phyloP scores from a whole-genome alignment of 768 basidiomycete genomes.

The Boletus reticulatus region DNA sequence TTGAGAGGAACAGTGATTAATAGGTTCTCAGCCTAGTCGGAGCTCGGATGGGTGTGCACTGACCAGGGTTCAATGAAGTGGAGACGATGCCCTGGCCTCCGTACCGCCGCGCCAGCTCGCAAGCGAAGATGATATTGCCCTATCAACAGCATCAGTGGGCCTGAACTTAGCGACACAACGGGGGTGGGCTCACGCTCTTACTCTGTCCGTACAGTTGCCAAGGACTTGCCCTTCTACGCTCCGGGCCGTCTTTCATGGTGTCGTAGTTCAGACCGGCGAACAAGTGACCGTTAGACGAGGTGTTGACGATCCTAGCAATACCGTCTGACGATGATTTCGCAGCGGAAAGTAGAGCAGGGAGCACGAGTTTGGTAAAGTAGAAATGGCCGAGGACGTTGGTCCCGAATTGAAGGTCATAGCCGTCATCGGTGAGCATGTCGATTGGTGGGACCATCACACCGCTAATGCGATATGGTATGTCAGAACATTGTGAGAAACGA shows the following conservation, averaged over 20 bases:
- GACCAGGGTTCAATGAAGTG: conserved; percentile 40
- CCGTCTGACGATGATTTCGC: conserved; percentile 32
- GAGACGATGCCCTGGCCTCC: conserved; percentile 46
- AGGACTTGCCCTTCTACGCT: conserved; percentile 19
- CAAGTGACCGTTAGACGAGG: conserved; percentile 27
- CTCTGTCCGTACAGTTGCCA: conserved; percentile 34
- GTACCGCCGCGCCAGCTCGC: conserved; percentile 47
- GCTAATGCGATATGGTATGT: conserved; percentile 13
- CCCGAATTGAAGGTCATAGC: conserved; percentile 42
- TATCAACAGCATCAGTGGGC: conserved; percentile 11
- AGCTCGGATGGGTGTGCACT: background rate
- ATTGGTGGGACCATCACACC: conserved; percentile 32
- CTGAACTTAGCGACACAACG: background rate
- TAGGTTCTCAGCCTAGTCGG: too few species aligned
- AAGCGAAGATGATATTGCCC: conserved; percentile 44
- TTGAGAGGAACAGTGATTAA: background rate
- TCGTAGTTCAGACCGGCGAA: conserved; percentile 35
- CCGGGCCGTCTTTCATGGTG: conserved; percentile 37
- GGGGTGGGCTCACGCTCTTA: conserved; percentile 41
- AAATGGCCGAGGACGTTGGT: conserved; percentile 38
- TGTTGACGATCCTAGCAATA: conserved; percentile 36
- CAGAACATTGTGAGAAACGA: background rate
- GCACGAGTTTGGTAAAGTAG: conserved; percentile 36
- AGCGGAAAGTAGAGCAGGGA: conserved; percentile 33
- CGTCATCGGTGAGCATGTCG: conserved; percentile 34